Percentiles rank a stretch among this genome's conserved stretches.
Evolutionary conservation across 805 yeast genomes (phyloP).

Genomic region (Wickerhamiella parazyma): DNA sequence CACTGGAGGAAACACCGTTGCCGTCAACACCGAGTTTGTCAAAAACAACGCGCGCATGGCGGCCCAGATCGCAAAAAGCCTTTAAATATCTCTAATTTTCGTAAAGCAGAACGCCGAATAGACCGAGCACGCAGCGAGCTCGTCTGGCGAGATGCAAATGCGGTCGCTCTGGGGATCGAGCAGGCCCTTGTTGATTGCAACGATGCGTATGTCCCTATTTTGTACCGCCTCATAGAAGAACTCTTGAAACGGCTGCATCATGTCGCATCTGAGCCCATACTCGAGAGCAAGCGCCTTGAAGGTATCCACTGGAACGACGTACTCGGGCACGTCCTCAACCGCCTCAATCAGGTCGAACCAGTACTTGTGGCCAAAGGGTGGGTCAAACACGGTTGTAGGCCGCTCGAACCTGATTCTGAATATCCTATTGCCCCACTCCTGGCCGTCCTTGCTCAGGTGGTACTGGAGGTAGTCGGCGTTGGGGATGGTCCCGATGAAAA

Average conservation of each 20-base stretch:
- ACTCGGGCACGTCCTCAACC: conserved; percentile 91
- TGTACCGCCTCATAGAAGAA: conserved; percentile 71
- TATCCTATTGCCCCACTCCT: conserved; percentile 72
- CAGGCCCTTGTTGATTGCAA: conserved; percentile 31
- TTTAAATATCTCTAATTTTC: conserved; percentile 11
- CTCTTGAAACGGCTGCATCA: conserved; percentile 65
- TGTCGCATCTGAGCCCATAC: conserved; percentile 57
- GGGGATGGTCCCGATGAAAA: conserved; percentile 88
- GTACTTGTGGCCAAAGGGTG: conserved; percentile 69
- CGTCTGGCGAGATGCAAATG: conserved; percentile 78
- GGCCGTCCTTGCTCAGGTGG: conserved; percentile 37
- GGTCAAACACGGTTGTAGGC: conserved; percentile 13
- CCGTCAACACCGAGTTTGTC: conserved; percentile 62
- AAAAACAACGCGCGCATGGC: conserved; percentile 62
- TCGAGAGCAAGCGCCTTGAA: conserved; percentile 75
- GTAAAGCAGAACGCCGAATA: conserved; percentile 73
- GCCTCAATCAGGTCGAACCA: conserved; percentile 80
- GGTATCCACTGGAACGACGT: conserved; percentile 86
- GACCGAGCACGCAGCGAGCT: conserved; percentile 76
- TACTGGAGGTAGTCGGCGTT: conserved; percentile 57
- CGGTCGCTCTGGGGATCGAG: conserved; percentile 57
- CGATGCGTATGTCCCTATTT: conserved; percentile 19
- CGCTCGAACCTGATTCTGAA: conserved; percentile 73
- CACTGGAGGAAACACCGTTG: conserved; percentile 60
- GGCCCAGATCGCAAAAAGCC: conserved; percentile 42